phyloP scores from a whole-genome alignment of 2,329 filamentous ascomycete genomes.

The Neofusicoccum cordaticola region DNA sequence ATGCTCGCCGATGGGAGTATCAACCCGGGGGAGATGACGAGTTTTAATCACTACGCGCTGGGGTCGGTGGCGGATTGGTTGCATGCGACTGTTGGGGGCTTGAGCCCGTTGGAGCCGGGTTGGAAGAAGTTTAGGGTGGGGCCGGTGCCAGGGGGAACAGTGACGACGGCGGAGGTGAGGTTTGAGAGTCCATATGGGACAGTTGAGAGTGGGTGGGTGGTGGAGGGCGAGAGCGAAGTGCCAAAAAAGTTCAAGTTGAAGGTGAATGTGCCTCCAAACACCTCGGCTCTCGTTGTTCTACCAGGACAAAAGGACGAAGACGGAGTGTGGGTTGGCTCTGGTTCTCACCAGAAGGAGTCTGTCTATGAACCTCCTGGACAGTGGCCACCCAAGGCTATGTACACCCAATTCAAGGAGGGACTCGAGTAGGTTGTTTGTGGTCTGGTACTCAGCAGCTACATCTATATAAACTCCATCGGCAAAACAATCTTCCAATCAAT shows the following conservation, averaged over 20 bases:
- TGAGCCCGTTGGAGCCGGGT: constrained; percentile 40
- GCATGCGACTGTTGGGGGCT: constrained; percentile 43
- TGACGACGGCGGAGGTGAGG: constrained; percentile 29
- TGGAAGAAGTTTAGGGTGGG: constrained; percentile 41
- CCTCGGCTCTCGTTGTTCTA: too few species aligned
- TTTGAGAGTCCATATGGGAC: constrained; percentile 34
- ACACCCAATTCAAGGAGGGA: neutral
- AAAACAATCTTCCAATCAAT: too few species aligned
- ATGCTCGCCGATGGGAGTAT: constrained; percentile 44
- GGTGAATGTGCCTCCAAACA: neutral
- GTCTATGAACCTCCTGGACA: neutral
- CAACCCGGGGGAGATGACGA: constrained; percentile 50
- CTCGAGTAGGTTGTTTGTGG: neutral
- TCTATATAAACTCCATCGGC: too few species aligned
- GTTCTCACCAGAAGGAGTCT: neutral
- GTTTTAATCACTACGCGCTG: constrained; percentile 53
- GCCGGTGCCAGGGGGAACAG: constrained; percentile 32
- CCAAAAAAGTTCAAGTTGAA: neutral
- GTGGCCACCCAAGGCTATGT: neutral
- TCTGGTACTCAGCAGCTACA: too few species aligned
- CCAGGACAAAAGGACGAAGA: constrained; percentile 5
- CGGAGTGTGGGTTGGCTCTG: neutral
- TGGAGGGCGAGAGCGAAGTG: neutral
- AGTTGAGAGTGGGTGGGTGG: constrained; percentile 27
- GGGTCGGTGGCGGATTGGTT: constrained; percentile 50